These are phyloP conservation scores for Sclerotinia minor DNA, from an alignment of 2,329 filamentous ascomycete species.

Conservation along the genomic window DNA sequence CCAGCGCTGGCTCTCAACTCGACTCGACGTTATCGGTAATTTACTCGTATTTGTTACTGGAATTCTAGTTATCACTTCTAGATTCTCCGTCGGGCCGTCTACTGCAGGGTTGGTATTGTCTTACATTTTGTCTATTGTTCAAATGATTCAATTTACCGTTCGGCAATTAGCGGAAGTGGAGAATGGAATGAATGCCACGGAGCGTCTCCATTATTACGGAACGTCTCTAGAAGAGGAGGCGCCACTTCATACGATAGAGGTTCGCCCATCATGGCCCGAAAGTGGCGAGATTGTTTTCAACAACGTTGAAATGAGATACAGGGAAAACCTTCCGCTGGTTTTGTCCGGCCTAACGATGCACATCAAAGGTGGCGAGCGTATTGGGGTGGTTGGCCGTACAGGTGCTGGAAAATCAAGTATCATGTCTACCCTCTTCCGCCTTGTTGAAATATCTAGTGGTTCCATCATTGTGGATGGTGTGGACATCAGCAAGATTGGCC, in stretches of 20 bases:
- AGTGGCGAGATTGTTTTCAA: constrained; percentile 78
- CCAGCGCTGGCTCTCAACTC: constrained; percentile 86
- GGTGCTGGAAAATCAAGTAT: constrained; percentile 83
- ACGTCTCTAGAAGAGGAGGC: constrained; percentile 86
- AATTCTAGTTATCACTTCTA: constrained; percentile 87
- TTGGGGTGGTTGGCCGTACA: constrained; percentile 79
- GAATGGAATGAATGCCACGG: constrained; percentile 97
- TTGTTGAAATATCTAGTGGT: constrained; percentile 65
- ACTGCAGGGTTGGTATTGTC: constrained; percentile 86
- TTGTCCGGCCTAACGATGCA: constrained; percentile 71
- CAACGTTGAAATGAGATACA: constrained; percentile 77
- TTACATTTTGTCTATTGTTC: constrained; percentile 89
- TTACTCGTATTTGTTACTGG: constrained; percentile 83
- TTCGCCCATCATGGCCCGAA: constrained; percentile 79
- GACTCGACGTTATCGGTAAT: constrained; percentile 82
- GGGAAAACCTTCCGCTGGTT: constrained; percentile 69
- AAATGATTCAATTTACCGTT: constrained; percentile 95
- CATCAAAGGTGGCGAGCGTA: constrained; percentile 72
- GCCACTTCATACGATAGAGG: constrained; percentile 72
- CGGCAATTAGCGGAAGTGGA: constrained; percentile 93
- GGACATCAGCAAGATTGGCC: constrained; percentile 70
- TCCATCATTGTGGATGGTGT: constrained; percentile 65
- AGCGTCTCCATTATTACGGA: constrained; percentile 88
- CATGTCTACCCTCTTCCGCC: constrained; percentile 78
- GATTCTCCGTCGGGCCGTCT: constrained; percentile 80